Evolutionary conservation across 306 rosid species (phyloP).

Genomic region (Cajanus cajan): DNA sequence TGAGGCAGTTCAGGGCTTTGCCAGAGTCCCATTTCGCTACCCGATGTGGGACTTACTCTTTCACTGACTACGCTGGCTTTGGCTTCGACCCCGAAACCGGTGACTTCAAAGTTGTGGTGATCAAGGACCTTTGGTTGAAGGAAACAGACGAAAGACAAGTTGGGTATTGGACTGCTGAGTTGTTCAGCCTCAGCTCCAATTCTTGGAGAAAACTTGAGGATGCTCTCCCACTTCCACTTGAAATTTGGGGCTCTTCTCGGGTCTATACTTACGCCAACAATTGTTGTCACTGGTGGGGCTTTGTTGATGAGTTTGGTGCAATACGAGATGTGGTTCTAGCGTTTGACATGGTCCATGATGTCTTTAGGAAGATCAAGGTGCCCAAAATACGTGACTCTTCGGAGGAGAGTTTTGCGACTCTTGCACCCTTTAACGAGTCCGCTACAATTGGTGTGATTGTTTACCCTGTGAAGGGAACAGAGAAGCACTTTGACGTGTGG

Average conservation of each 20-base stretch:
- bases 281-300: slow-evolving; percentile 32
- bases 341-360: slow-evolving; percentile 12
- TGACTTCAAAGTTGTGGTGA: slow-evolving; percentile 25
- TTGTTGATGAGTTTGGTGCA: not conserved
- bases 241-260: slow-evolving; percentile 20
- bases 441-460: not conserved
- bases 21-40: slow-evolving; percentile 3
- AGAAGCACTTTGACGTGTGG: slow-evolving; percentile 8
- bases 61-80: slow-evolving; percentile 7
- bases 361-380: slow-evolving; percentile 20
- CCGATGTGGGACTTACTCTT: not conserved
- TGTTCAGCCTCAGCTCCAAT: slow-evolving; percentile 23
- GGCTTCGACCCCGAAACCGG: slow-evolving; percentile 22
- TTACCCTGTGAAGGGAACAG: not conserved
- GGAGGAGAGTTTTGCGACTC: not conserved
- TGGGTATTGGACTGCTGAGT: slow-evolving; percentile 25
- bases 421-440: not conserved
- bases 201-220: slow-evolving; percentile 23
- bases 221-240: slow-evolving; percentile 9
- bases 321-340: slow-evolving; percentile 13
- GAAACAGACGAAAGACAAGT: slow-evolving; percentile 24
- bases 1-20: slow-evolving; percentile 20
- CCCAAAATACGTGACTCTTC: not conserved
- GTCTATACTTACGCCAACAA: slow-evolving; percentile 25
- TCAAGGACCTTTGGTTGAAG: slow-evolving; percentile 22